These are phyloP conservation scores for Fusarium hostae DNA, from an alignment of 2,329 filamentous ascomycete species.

Conservation along the genomic window DNA sequence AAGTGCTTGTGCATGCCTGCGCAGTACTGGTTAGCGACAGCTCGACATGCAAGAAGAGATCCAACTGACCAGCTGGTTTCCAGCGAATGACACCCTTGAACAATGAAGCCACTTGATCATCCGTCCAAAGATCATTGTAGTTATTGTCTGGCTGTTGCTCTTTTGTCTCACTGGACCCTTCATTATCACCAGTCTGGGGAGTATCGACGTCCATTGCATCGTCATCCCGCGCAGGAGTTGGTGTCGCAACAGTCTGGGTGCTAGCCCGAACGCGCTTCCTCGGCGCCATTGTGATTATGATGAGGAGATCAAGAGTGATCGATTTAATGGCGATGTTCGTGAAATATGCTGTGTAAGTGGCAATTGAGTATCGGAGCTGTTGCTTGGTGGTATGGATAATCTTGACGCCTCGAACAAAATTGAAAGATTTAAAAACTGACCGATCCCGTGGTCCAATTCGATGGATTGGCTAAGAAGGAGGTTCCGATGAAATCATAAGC, in stretches of 20 bases:
- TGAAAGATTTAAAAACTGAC: constrained; percentile 4
- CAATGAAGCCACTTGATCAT: constrained; percentile 91
- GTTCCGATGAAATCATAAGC: constrained; percentile 29
- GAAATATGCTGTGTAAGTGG: neutral
- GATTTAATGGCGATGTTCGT: neutral
- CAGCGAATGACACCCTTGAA: constrained; percentile 93
- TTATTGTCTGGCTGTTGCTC: constrained; percentile 38
- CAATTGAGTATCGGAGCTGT: neutral
- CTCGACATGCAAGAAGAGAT: neutral
- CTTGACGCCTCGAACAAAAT: neutral
- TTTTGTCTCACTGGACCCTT: constrained; percentile 34
- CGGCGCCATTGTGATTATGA: constrained; percentile 67
- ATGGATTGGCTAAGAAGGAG: neutral
- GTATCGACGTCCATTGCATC: constrained; percentile 71
- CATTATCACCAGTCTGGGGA: constrained; percentile 64
- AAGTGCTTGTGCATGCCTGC: constrained; percentile 93
- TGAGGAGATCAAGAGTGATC: neutral
- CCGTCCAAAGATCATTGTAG: constrained; percentile 83
- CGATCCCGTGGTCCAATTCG: neutral
- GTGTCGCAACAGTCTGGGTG: constrained; percentile 67
- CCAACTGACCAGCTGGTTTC: constrained; percentile 85
- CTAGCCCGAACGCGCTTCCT: constrained; percentile 72
- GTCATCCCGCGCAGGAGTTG: constrained; percentile 63
- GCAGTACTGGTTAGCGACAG: constrained; percentile 15
- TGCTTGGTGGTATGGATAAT: neutral